Evolutionary conservation across 2,329 filamentous ascomycete genomes (phyloP), one percentile per base, ranked within the genome.

Genomic region (Aureobasidium sp.): DNA sequence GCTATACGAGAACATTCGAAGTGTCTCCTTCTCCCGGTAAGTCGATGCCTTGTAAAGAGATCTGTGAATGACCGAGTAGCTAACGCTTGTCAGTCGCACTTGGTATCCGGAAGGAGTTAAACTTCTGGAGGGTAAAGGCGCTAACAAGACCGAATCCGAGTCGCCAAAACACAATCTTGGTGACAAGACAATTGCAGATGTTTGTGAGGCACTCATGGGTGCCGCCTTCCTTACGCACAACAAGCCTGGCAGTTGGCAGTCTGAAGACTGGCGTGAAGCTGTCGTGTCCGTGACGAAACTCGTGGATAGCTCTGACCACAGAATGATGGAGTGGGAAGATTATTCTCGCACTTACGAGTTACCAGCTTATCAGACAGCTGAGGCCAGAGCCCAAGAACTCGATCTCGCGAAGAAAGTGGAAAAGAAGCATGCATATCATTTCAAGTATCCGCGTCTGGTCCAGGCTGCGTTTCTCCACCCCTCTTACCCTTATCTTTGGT

Each of bases 191-290:
- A 66, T 68, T 40, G 91, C 93, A 3, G 93, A 97, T 68, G 90
- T 97, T 0, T 95, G 88, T 56, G 93, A 97, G 66, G 91, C 93
- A 0, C 71, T 96, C 54, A 97, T 98, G 42, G 93, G 91, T 5
- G 93, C 91, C 2, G 85, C 90, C 0, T 74, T 82, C 45, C 83
- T 84, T 35, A 71, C 78, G 6, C 71, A 79, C 48, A 74, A 80
- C 34, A 61, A 69, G 22, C 66, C 61, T 14, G 70, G 66, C 2
- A 37, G 61, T 2, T 77, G 72, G 71, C 56, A 66, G 19, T 62
- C 68, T 2, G 63, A 73, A 39, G 70, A 77, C 11, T 82, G 83
- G 69, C 76, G 84, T 55, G 72, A 79, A 63, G 80, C 81, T 17
- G 77, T 84, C 38, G 76, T 76, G 61, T 80, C 82, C 19, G 86